phyloP scores from a whole-genome alignment of 1,139 yeast genomes.

The Candida sp. region DNA sequence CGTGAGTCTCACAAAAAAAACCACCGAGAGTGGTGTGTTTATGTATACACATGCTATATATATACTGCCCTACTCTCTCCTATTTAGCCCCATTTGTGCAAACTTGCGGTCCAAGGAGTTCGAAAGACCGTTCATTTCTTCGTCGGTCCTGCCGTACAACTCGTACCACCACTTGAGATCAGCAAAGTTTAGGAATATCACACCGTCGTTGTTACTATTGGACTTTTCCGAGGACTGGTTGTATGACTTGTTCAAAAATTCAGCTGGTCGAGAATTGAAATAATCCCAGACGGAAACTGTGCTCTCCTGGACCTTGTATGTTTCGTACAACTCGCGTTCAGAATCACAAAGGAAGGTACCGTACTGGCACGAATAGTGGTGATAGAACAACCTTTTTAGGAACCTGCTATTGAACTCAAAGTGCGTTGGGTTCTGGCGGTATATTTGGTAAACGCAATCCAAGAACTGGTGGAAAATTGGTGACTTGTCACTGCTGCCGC shows the following conservation, averaged over 20 bases:
- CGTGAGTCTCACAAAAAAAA: neutral
- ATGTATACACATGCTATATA: too few species aligned
- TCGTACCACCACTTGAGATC: conserved; percentile 91
- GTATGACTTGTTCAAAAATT: conserved; percentile 64
- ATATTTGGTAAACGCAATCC: conserved; percentile 85
- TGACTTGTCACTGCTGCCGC: conserved; percentile 58
- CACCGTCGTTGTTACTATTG: conserved; percentile 37
- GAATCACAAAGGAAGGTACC: conserved; percentile 86
- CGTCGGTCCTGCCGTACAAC: conserved; percentile 74
- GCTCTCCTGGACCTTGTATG: conserved; percentile 38
- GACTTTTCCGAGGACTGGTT: conserved; percentile 24
- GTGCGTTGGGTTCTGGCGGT: conserved; percentile 67
- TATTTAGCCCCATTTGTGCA: conserved; percentile 35
- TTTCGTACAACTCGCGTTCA: conserved; percentile 58
- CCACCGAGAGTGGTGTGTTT: too few species aligned
- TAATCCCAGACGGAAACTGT: conserved; percentile 96
- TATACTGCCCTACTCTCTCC: neutral
- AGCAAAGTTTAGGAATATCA: conserved; percentile 68
- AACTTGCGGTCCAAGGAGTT: conserved; percentile 48
- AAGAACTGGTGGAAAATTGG: conserved; percentile 95
- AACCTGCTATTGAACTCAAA: conserved; percentile 94
- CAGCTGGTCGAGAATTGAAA: conserved; percentile 75
- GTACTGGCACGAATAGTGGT: conserved; percentile 91
- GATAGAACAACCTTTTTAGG: conserved; percentile 81
- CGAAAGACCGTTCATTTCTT: conserved; percentile 75